A percentile compares a stretch with the other conserved stretches of the same genome.
These are phyloP conservation scores for Cystobasidium pallidum DNA, from an alignment of 1,284 basidiomycete species.

Conservation along the genomic window DNA sequence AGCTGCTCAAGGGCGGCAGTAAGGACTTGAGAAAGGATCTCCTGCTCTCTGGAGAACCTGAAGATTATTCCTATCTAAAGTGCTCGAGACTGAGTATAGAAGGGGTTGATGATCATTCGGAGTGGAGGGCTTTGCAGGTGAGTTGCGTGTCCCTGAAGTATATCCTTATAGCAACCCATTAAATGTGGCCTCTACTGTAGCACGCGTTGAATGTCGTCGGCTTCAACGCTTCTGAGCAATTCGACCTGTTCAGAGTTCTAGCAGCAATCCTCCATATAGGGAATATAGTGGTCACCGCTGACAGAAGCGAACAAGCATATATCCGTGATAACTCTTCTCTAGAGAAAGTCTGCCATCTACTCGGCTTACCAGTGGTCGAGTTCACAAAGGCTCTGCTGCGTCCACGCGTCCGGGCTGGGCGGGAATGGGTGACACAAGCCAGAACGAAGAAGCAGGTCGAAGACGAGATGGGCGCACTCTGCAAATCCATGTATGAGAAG, in stretches of 20 bases:
- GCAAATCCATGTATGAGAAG: conserved; percentile 97
- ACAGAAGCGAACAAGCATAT: conserved; percentile 83
- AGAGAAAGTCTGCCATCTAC: conserved; percentile 88
- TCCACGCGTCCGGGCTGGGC: conserved; percentile 87
- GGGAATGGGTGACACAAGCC: conserved; percentile 95
- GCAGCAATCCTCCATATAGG: conserved; percentile 94
- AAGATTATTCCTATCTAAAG: conserved; percentile 88
- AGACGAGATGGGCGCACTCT: conserved; percentile 88
- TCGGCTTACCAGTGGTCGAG: conserved; percentile 87
- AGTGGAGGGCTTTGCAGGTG: conserved; percentile 82
- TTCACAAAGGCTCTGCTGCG: conserved; percentile 85
- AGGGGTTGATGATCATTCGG: conserved; percentile 87
- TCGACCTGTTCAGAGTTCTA: conserved; percentile 91
- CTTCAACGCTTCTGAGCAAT: conserved; percentile 79
- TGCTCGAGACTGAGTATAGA: conserved; percentile 88
- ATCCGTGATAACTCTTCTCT: conserved; percentile 61
- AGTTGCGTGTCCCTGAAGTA: no score
- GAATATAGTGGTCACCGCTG: conserved; percentile 82
- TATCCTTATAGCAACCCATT: no score
- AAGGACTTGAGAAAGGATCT: conserved; percentile 60
- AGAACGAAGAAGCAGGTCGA: conserved; percentile 88
- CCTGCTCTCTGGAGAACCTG: conserved; percentile 73
- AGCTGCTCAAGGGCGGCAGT: conserved; percentile 64
- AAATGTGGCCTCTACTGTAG: no score
- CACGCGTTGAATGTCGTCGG: conserved; percentile 83